Conservation (phyloP, 331 rosid species). For the Phaseolus coccineus region DNA sequence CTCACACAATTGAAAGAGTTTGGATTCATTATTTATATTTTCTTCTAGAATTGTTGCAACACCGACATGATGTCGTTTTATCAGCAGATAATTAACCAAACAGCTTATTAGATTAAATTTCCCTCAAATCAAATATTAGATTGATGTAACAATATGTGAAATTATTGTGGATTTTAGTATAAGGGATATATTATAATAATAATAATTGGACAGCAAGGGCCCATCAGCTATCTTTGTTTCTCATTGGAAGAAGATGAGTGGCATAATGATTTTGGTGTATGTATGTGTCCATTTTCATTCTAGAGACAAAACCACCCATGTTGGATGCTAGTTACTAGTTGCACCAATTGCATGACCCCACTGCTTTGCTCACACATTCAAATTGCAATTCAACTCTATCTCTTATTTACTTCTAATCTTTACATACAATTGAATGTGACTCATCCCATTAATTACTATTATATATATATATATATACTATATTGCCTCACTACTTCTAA, state of each 20-base stretch:
- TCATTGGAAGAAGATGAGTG: background rate
- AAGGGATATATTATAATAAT: no score
- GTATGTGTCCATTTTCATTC: conserved; percentile 23
- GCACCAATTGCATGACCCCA: conserved; percentile 30
- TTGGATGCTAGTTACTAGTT: background rate
- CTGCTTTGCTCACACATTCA: background rate
- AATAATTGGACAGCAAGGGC: background rate
- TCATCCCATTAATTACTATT: background rate
- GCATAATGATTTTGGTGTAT: background rate
- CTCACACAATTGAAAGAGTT: no score
- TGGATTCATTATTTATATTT: no score
- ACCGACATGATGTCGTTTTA: no score
- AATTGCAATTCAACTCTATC: background rate
- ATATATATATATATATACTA: no score
- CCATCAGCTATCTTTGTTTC: background rate
- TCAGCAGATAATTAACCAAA: no score
- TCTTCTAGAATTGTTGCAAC: no score
- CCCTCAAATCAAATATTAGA: no score
- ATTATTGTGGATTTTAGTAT: no score
- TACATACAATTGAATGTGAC: background rate
- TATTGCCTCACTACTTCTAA: no score
- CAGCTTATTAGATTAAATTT: no score
- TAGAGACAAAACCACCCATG: background rate
- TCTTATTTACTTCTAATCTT: background rate
- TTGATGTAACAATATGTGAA: no score